Evolutionary conservation across 2,329 filamentous ascomycete genomes (phyloP), one percentile per base, ranked within the genome.

Genomic region (Ceratocystis diversiconidia): DNA sequence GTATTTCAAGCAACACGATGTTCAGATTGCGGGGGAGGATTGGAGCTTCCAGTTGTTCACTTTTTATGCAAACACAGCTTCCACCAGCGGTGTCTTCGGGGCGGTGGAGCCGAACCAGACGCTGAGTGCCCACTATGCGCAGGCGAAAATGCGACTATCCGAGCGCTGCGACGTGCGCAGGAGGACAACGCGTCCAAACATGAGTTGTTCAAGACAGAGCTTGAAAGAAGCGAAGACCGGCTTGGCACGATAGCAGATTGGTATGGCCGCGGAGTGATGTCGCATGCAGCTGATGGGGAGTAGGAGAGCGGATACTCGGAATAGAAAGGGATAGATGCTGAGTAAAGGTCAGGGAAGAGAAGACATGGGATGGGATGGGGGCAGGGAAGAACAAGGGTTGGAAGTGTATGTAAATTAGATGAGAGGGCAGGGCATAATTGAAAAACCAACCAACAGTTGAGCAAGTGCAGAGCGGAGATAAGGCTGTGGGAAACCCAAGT

Each of bases 61-160:
- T 99, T 99, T 74, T 76, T 99, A 69, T 99, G 94, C 78, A 96
- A 95, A 74, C 94, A 99, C 74, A 92, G 87, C 68, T 99, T 96
- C 79, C 94, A 99, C 73, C 90, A 95, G 76, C 82, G 89, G 59
- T 99, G 92, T 74, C 77, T 99, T 72, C 77, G 80, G 63, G 74
- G 74, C 12, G 78, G 76, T 1, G 76, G 74, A 43, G 67, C 66
- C 10, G 79, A 82, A 25, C 78, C 79, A 10, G 85, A 86, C 63
- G 82, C 86, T 0, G 91, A 96, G 74, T 99, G 94, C 73, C 91
- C 92, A 8, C 81, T 90, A 43, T 99, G 94, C 72, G 85, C 88
- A 30, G 81, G 84, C 22, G 86, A 89, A 68, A 96, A 97, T 72
- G 85, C 90, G 25, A 94, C 92, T 0, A 91, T 97, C 66, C 84